Conservation (phyloP, 2,329 filamentous ascomycete species). For the Emergomyces pasteurianus region DNA sequence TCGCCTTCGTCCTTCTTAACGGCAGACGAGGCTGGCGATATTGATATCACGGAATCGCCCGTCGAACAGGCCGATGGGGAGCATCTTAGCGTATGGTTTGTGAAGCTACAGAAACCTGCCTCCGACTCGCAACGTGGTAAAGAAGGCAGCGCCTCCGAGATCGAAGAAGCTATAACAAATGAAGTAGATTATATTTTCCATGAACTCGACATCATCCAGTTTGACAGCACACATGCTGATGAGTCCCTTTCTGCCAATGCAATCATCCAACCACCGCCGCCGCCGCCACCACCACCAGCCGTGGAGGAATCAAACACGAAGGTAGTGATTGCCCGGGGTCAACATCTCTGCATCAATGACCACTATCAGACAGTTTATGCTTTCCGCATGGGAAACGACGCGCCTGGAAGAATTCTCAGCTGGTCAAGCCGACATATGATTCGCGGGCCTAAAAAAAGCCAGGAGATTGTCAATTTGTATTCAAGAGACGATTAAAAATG, state of each 20-base stretch:
- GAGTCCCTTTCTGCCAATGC: slow-evolving; percentile 10
- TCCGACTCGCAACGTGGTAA: background rate
- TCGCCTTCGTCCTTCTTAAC: slow-evolving; percentile 4
- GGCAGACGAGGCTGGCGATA: background rate
- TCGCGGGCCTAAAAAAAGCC: slow-evolving; percentile 33
- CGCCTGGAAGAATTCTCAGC: slow-evolving; percentile 22
- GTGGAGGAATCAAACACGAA: slow-evolving; percentile 11
- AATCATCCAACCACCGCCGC: slow-evolving; percentile 14
- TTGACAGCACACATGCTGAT: slow-evolving; percentile 1
- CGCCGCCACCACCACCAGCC: background rate
- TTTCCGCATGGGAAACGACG: slow-evolving; percentile 24
- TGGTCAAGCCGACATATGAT: slow-evolving; percentile 36
- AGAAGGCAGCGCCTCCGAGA: background rate
- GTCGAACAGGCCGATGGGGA: background rate
- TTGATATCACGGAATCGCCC: background rate
- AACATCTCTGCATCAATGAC: slow-evolving; percentile 36
- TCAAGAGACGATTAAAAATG: background rate
- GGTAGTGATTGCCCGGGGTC: slow-evolving; percentile 27
- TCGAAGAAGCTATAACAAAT: slow-evolving; percentile 14
- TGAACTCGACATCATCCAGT: slow-evolving; percentile 28
- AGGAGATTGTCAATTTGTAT: slow-evolving; percentile 34
- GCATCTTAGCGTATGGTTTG: slow-evolving; percentile 34
- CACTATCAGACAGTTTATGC: slow-evolving; percentile 35
- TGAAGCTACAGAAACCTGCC: slow-evolving; percentile 21
- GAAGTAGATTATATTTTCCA: slow-evolving; percentile 35